Conservation (phyloP, 2,329 filamentous ascomycete species). For the Dothideomycetes sp. region DNA sequence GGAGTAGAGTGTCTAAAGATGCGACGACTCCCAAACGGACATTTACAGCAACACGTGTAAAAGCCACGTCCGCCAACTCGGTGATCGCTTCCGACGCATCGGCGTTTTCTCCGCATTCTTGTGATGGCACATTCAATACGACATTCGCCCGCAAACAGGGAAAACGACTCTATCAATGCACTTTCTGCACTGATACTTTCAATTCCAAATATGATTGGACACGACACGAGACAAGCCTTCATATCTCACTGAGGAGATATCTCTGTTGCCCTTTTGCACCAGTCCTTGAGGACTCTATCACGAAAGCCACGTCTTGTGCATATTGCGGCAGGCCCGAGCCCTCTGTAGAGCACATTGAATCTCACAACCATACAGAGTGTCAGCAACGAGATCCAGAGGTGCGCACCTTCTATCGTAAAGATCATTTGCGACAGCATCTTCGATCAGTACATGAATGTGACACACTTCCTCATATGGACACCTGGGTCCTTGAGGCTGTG, state of each 20-base stretch:
- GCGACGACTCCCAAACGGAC: background rate
- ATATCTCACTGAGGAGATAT: constrained; percentile 56
- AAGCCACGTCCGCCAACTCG: constrained; percentile 21
- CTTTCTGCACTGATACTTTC: constrained; percentile 47
- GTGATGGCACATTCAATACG: no score
- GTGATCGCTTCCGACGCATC: no score
- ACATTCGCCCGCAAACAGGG: no score
- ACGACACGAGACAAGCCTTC: constrained; percentile 53
- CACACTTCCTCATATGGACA: constrained; percentile 51
- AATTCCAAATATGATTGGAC: constrained; percentile 49
- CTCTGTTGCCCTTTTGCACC: constrained; percentile 49
- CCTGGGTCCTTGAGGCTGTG: constrained; percentile 47
- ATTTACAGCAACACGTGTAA: constrained; percentile 40
- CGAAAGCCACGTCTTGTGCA: constrained; percentile 45
- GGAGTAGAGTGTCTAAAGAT: no score
- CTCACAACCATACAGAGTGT: constrained; percentile 51
- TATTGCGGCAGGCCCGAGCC: constrained; percentile 47
- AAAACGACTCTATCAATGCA: constrained; percentile 45
- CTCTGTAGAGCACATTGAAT: constrained; percentile 43
- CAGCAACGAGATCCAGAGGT: constrained; percentile 55
- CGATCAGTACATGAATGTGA: constrained; percentile 52
- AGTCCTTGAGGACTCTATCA: constrained; percentile 43
- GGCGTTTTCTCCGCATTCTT: no score
- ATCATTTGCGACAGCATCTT: constrained; percentile 51
- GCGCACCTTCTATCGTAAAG: constrained; percentile 52